Base-by-base conservation (phyloP, 257 asterid species). In the Primulina eburnea region DNA sequence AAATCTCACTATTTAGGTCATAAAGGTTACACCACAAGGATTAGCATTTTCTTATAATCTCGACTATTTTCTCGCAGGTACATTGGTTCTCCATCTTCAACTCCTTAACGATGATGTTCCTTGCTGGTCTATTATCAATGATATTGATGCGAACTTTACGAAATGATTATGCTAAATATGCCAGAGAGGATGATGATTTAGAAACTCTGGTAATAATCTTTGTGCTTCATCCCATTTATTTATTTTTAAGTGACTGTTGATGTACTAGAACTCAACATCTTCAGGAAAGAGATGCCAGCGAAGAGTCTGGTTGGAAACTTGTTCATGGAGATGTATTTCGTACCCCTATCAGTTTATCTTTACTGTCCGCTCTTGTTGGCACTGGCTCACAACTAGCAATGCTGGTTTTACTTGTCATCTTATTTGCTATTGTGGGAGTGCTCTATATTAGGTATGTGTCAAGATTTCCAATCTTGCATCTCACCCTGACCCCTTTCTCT, bases 281-380 rank as follows among this genome's bases (percentile, higher is more conserved):
- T 67, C 74, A 86, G 91, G 89, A 86, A 82, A 81, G 87, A 74
- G 91, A 86, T 68, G 91, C 76, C 43, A 83, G 77, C 63, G 91
- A 86, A 76, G 91, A 86, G 77, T 86, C 91, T 66, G 91, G 91
- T 56, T 86, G 88, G 91, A 86, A 86, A 74, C 87, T 86, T 72
- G 84, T 86, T 55, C 91, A 86, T 74, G 88, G 91, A 66, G 91
- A 86, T 62, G 89, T 86, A 11, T 86, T 86, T 58, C 80, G 91
- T 35, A 53, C 85, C 55, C 88, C 91, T 33, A 81, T 73, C 40
- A 66, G 64, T 71, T 69, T 86, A 38, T 85, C 71, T 24, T 72
- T 86, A 60, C 81, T 86, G 70, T 79, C 91, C 60, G 89, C 91
- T 61, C 78, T 86, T 63, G 87, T 86, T 69, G 91, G 91, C 65